Evolutionary conservation across 1,284 basidiomycete genomes (phyloP), one percentile per base, ranked within the genome.

Genomic region (Rhodotorula sp.): DNA sequence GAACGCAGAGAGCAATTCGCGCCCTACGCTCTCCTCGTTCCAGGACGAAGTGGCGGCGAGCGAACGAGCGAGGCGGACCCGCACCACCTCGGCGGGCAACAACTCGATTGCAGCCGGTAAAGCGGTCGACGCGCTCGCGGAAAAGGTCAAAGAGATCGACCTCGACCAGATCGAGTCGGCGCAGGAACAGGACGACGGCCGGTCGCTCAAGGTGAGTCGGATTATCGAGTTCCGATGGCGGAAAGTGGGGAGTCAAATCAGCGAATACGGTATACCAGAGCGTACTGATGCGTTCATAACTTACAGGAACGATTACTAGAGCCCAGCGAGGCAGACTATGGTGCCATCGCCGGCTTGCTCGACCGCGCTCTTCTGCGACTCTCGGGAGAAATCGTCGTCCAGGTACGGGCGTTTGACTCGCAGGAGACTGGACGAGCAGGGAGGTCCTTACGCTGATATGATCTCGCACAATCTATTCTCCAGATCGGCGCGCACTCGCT

Each of bases 351-450:
- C 17, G 37, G 64, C 12, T 33, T 75, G 8, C 37, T 75, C 63
- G 71, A 68, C n/a, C 71, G 68, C 42, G 26, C 66, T 3, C 67
- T 75, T 29, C 49, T 61, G 26, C 71, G 65, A 6, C 46, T 46
- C 0, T 63, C 68, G 15, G 75, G 74, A 20, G 75, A 77, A 46
- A 45, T 76, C 29, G 55, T 75, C 15, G 51, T 78, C 29, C 60
- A 71, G 26, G 64, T 77, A 46, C 53, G 44, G 10, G 42, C 64
- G 1, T 24, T 44, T 20, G 6, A n/a, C 56, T 26, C 33, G 20
- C 18, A 12, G 2, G 30, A 24, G 42, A 7, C 33, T 10, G 6
- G 6, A 22, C 30, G 10, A 14, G 37, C 44, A 0, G 6, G 8
- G 8, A n/a, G 20, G 17, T 10, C 37, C 37, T 15, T 44, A n/a